These are phyloP conservation scores for Leishmania martiniquensis DNA, from an alignment of 208 protist species.

Conservation along the genomic window DNA sequence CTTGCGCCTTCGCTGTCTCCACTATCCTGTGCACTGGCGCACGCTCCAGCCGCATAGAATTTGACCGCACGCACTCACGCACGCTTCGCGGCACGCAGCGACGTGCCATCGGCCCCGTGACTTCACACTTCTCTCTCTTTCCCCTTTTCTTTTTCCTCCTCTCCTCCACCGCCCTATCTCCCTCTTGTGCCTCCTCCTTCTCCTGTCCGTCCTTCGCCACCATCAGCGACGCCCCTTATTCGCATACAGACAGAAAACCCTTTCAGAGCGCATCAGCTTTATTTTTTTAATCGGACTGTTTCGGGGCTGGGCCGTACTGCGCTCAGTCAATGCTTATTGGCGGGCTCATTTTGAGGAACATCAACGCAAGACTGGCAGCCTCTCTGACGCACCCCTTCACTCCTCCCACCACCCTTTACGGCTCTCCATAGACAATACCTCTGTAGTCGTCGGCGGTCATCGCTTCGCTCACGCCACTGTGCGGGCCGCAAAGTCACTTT, in stretches of 20 bases:
- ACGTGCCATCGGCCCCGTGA: neutral
- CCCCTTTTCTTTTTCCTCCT: neutral
- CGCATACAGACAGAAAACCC: too few relatives aligned
- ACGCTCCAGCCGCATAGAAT: slow-evolving; percentile 2
- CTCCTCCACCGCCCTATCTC: too few relatives aligned
- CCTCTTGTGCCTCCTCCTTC: too few relatives aligned
- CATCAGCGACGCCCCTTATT: too few relatives aligned
- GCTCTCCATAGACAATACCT: neutral
- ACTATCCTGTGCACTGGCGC: neutral
- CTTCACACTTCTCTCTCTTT: neutral
- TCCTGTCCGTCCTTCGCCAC: too few relatives aligned
- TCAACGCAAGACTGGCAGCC: neutral
- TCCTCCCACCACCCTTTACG: neutral
- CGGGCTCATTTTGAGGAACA: neutral
- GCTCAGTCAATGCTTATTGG: neutral
- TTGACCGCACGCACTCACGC: neutral
- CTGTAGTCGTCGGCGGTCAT: neutral
- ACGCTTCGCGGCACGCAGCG: neutral
- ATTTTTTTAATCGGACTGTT: too few relatives aligned
- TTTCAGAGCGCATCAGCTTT: neutral
- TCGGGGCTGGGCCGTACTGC: neutral
- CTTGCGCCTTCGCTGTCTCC: too few relatives aligned
- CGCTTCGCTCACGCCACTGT: neutral
- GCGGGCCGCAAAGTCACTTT: neutral
- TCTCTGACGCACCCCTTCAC: too few relatives aligned